A percentile compares a stretch with the other conserved stretches of the same genome.
These are phyloP conservation scores for Mycena sp. DNA, from an alignment of 1,284 basidiomycete species.

Conservation along the genomic window DNA sequence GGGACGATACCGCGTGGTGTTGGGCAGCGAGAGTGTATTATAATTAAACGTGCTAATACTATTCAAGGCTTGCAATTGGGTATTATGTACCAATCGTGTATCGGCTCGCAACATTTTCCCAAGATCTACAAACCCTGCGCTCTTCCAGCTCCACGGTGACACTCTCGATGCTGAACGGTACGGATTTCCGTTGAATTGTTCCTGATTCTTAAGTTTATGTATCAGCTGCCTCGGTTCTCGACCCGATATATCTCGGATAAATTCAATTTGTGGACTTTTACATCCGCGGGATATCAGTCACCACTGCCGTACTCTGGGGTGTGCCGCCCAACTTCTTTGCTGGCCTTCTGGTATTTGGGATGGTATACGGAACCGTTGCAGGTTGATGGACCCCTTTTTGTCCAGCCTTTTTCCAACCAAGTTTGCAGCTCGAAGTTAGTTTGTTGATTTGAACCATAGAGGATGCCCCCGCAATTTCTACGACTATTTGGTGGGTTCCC, in stretches of 20 bases:
- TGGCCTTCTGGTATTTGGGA: constrained; percentile 45
- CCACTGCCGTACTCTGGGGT: constrained; percentile 52
- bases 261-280: constrained; percentile 47
- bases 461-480: constrained; percentile 46
- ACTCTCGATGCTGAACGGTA: constrained; percentile 42
- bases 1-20: constrained; percentile 31
- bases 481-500: constrained; percentile 49
- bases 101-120: constrained; percentile 40
- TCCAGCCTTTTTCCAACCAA: constrained; percentile 43
- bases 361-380: constrained; percentile 46
- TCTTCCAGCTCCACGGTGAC: constrained; percentile 39
- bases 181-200: neutral
- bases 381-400: constrained; percentile 50
- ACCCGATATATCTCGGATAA: constrained; percentile 49
- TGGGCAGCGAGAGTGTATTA: constrained; percentile 40
- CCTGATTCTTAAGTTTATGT: neutral
- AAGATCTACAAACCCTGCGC: constrained; percentile 37
- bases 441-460: constrained; percentile 32
- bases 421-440: constrained; percentile 30
- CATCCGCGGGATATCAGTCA: constrained; percentile 40
- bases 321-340: constrained; percentile 44
- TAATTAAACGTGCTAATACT: constrained; percentile 45
- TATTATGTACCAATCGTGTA: constrained; percentile 44
- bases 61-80: constrained; percentile 45
- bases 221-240: constrained; percentile 38